Evolutionary conservation across 2,329 filamentous ascomycete species (phyloP), one percentile per base, ranked within the genome.

Genomic region (Fusarium pseudonygamai): DNA sequence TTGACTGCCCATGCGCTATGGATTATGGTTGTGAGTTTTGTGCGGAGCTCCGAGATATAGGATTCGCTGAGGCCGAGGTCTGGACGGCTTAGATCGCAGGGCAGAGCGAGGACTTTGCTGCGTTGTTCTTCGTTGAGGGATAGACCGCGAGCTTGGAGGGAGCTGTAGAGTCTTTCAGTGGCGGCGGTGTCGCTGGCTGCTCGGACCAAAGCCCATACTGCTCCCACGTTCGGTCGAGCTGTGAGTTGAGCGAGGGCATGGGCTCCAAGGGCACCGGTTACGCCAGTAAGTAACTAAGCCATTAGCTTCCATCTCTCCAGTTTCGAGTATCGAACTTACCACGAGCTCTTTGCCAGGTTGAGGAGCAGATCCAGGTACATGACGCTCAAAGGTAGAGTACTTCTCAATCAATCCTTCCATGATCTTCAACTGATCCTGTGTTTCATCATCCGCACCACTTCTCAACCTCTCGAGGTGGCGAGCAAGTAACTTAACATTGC

Each of bases 211-310:
- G 71, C 67, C 82, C 85, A 89, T 0, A 89, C 82, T 6, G 80
- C 79, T 36, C 82, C 83, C n/a, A 93, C 84, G 42, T 90, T 88
- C 11, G 88, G 85, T 34, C 87, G 84, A 3, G 88, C 84, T 7
- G 89, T 87, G 4, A 92, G 83, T 20, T 91, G 86, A 1, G 87
- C 85, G 6, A 90, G 83, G 0, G 90, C 81, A 58, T 91, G 88
- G 0, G 88, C 86, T 7, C 90, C 90, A 0, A 92, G 82, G 9
- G 88, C 88, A 3, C 90, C 90, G 0, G 90, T 92, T 0, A 86
- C 86, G 14, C 90, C 90, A 4, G 90, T 92, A 14, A 92, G 79
- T 18, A 91, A 72, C n/a, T n/a, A n/a, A n/a, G n/a, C n/a, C n/a
- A n/a, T n/a, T n/a, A n/a, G n/a, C n/a, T n/a, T n/a, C n/a, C n/a